Conservation (phyloP, 345 rosid genomes). For the Pugionium dolabratum region DNA sequence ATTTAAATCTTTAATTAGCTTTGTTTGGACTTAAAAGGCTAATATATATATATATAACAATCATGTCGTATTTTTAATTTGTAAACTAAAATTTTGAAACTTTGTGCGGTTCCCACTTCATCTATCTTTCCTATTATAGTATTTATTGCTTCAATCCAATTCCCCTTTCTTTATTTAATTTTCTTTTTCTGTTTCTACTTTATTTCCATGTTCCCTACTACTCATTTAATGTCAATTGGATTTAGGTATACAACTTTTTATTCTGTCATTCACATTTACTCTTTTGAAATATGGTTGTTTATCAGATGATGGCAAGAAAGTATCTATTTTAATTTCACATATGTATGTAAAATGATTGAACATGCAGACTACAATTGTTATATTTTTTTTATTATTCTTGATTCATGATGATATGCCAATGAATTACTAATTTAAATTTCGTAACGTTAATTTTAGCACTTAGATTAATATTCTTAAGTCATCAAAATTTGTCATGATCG, state of each 20-base stretch:
- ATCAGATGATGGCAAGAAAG: background rate
- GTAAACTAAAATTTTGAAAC: constrained; percentile 17
- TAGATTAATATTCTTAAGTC: too few species aligned
- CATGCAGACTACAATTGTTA: background rate
- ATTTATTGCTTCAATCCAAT: constrained; percentile 26
- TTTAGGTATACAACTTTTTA: background rate
- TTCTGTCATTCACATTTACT: background rate
- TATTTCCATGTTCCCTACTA: constrained; percentile 16
- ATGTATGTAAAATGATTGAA: background rate
- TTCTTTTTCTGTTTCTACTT: constrained; percentile 22
- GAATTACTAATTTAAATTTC: too few species aligned
- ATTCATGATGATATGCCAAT: too few species aligned
- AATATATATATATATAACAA: background rate
- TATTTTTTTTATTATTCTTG: too few species aligned
- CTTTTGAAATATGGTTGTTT: background rate
- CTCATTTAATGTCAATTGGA: constrained; percentile 8
- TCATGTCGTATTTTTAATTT: background rate
- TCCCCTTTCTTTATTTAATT: constrained; percentile 14
- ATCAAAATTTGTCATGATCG: too few species aligned
- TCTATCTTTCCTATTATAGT: constrained; percentile 36
- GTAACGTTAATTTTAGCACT: too few species aligned
- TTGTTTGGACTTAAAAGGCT: too few species aligned
- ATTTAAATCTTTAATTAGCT: too few species aligned
- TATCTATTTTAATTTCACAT: background rate
- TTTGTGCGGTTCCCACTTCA: constrained; percentile 19